Evolutionary conservation across 345 rosid species (phyloP).

Genomic region (Litchi chinensis): DNA sequence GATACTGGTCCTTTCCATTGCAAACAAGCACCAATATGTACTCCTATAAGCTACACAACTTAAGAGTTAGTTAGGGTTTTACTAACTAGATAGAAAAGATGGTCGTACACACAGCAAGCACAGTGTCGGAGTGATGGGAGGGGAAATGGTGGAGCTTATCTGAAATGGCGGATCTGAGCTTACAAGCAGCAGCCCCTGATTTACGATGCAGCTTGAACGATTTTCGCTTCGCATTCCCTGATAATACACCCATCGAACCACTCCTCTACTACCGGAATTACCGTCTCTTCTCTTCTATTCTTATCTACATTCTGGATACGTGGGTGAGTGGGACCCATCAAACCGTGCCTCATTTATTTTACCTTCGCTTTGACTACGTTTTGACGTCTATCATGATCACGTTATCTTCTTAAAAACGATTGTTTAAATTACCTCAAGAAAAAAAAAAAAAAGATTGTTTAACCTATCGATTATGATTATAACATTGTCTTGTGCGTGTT

Average conservation of each 20-base stretch:
- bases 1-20: constrained; percentile 39
- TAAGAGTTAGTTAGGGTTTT: neutral
- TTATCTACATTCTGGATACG: neutral
- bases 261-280: neutral
- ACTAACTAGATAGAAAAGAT: no score
- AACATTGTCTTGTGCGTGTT: no score
- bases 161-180: constrained; percentile 30
- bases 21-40: constrained; percentile 39
- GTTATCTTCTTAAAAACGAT: no score
- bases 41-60: constrained; percentile 26
- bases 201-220: constrained; percentile 32
- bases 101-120: constrained; percentile 21
- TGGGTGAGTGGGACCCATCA: neutral
- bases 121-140: constrained; percentile 26
- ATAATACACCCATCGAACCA: neutral
- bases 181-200: constrained; percentile 39
- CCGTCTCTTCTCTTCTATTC: neutral
- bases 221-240: neutral
- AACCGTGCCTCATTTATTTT: neutral
- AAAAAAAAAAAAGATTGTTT: no score
- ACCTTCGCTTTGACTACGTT: no score
- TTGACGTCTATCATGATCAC: neutral
- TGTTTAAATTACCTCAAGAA: no score
- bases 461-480: neutral
- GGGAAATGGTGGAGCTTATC: constrained; percentile 34